Percentiles rank a stretch among this genome's conserved stretches.
Conservation (phyloP, 2,329 filamentous ascomycete genomes). For the Gremmenia infestans region DNA sequence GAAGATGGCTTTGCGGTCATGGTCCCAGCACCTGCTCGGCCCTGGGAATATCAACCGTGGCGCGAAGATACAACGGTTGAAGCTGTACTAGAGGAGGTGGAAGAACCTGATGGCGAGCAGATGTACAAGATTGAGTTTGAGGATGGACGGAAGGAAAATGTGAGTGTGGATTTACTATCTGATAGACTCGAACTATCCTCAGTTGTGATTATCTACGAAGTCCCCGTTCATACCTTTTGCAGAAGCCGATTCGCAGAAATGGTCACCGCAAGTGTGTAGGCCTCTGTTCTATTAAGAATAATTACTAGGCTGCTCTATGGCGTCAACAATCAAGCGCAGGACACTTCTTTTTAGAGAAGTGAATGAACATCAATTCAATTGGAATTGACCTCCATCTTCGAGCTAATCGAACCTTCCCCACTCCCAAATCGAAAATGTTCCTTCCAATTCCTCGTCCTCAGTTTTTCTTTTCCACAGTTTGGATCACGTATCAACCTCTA, state of each 20-base stretch:
- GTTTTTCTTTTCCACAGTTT: too few species aligned
- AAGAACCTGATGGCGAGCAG: constrained; percentile 12
- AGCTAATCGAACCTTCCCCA: not conserved
- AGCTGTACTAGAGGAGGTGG: constrained; percentile 22
- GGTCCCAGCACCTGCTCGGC: constrained; percentile 21
- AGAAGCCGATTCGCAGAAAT: not conserved
- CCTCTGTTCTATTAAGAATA: not conserved
- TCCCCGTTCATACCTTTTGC: not conserved
- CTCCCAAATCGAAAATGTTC: not conserved
- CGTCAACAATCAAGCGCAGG: not conserved
- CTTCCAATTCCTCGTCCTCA: not conserved
- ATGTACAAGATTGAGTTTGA: constrained; percentile 31
- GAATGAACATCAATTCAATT: not conserved
- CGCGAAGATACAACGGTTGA: constrained; percentile 29
- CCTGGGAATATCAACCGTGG: constrained; percentile 28
- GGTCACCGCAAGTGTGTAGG: not conserved
- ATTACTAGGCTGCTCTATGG: not conserved
- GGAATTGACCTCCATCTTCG: not conserved
- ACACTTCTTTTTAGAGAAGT: not conserved
- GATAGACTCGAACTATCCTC: not conserved
- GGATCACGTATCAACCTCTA: not conserved
- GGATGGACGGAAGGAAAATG: constrained; percentile 28
- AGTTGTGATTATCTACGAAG: not conserved
- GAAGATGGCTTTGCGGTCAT: constrained; percentile 22
- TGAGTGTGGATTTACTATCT: constrained; percentile 21